These are phyloP conservation scores for Paulownia fortunei DNA, from an alignment of 257 asterid genomes.

Conservation along the genomic window DNA sequence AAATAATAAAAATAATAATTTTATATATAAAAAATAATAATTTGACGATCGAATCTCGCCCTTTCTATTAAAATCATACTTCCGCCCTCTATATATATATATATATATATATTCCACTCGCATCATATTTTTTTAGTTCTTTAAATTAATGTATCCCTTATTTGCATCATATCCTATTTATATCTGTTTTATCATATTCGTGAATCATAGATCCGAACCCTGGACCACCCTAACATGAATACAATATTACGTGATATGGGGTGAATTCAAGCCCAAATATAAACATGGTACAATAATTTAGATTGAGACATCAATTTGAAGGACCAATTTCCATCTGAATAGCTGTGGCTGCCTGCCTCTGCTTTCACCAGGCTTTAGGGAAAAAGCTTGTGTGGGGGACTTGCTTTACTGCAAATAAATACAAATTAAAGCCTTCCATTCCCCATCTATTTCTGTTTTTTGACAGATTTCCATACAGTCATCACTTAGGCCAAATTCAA, in stretches of 20 bases:
- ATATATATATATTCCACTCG: no score
- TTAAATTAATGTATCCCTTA: background rate
- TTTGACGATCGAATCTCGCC: no score
- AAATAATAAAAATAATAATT: no score
- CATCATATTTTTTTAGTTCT: no score
- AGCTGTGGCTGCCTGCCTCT: background rate
- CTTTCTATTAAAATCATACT: no score
- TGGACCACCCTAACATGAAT: conserved; percentile 7
- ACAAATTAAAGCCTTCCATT: background rate
- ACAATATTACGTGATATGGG: background rate
- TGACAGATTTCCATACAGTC: no score
- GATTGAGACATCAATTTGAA: background rate
- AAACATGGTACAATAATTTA: background rate
- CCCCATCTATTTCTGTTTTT: background rate
- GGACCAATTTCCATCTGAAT: conserved; percentile 15
- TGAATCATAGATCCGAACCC: conserved; percentile 2
- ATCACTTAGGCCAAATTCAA: no score
- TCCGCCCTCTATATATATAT: no score
- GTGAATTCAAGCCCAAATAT: background rate
- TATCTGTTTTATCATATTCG: no score
- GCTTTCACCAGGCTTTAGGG: background rate
- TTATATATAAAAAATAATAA: no score
- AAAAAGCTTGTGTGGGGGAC: background rate
- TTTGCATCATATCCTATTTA: background rate
- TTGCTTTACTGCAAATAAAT: background rate